phyloP scores from a whole-genome alignment of 106 monocot genomes.

The Triglochin maritima region DNA sequence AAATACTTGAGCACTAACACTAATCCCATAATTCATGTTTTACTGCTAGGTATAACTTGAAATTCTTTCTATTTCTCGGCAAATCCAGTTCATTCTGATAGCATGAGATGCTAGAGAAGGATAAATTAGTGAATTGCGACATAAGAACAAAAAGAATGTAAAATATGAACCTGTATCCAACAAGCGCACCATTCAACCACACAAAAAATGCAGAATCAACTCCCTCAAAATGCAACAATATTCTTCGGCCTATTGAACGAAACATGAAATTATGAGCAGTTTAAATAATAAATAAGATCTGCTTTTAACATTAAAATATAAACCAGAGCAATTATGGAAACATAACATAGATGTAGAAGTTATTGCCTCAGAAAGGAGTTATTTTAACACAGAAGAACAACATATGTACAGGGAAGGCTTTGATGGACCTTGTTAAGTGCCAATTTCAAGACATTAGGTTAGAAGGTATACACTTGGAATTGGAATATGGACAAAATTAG shows the following conservation, averaged over 20 bases:
- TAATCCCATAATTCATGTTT: no score
- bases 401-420: not conserved
- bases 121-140: not conserved
- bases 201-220: constrained; percentile 96
- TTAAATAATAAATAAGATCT: constrained; percentile 3
- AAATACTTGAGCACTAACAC: no score
- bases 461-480: no score
- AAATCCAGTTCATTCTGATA: no score
- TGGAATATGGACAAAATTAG: no score
- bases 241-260: constrained; percentile 52
- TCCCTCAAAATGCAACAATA: constrained; percentile 97
- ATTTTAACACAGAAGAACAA: not conserved
- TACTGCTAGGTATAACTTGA: no score
- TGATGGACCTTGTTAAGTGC: no score
- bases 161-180: constrained; percentile 78
- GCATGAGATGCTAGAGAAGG: no score
- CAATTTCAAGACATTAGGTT: no score
- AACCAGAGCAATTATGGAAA: not conserved
- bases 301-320: not conserved
- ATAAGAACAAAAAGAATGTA: not conserved
- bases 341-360: not conserved
- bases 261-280: not conserved
- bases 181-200: constrained; percentile 81
- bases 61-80: no score
- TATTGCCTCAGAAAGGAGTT: not conserved